A percentile compares a stretch with the other conserved stretches of the same genome.
phyloP scores from a whole-genome alignment of 1,284 basidiomycete species.

The Cutaneotrichosporon sp. region DNA sequence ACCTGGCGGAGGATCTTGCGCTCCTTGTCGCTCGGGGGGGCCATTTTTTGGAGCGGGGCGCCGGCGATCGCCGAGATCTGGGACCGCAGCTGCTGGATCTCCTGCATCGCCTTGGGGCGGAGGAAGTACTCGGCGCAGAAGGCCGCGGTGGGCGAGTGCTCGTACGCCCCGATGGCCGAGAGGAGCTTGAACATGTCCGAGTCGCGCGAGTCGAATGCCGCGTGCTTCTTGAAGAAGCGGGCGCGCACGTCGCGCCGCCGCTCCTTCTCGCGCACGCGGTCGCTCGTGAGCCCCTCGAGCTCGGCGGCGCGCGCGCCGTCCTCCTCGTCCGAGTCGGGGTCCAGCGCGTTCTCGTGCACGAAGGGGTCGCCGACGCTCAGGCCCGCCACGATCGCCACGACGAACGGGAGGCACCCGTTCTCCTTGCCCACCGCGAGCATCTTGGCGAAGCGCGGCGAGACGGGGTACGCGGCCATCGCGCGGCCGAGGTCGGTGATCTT shows the following conservation, averaged over 20 bases:
- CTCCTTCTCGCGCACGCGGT: conserved; percentile 68
- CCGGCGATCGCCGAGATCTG: conserved; percentile 84
- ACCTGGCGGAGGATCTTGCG: conserved; percentile 90
- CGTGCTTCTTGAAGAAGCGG: conserved; percentile 76
- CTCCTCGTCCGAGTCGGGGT: conserved; percentile 57
- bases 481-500: conserved; percentile 85
- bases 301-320: conserved; percentile 54
- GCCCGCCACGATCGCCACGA: conserved; percentile 88
- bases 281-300: conserved; percentile 62
- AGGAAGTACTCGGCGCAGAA: conserved; percentile 93
- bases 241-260: conserved; percentile 65
- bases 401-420: conserved; percentile 86
- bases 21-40: conserved; percentile 61
- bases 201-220: conserved; percentile 72
- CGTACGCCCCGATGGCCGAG: conserved; percentile 93
- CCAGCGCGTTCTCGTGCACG: conserved; percentile 71
- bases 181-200: conserved; percentile 89
- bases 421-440: conserved; percentile 93
- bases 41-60: conserved; percentile 61
- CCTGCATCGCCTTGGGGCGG: conserved; percentile 96
- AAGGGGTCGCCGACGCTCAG: conserved; percentile 97
- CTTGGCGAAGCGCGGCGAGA: conserved; percentile 88
- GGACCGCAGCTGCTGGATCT: conserved; percentile 93
- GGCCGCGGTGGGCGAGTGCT: conserved; percentile 74
- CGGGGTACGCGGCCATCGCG: conserved; percentile 90